Evolutionary conservation across 257 asterid species (phyloP).

Genomic region (Orobanche coerulescens): DNA sequence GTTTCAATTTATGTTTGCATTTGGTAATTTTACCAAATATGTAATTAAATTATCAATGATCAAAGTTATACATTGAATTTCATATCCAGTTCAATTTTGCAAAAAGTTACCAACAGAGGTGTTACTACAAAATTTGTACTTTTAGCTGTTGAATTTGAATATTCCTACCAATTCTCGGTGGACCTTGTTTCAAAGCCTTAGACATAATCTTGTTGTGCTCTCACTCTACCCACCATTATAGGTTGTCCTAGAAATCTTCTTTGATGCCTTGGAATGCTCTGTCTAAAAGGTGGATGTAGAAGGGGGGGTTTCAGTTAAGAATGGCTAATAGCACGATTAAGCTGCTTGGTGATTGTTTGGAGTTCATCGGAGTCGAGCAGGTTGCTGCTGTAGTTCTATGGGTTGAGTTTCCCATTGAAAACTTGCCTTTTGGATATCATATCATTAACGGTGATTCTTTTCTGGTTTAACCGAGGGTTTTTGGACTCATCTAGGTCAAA

Average conservation of each 20-base stretch:
- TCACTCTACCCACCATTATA: constrained; percentile 3
- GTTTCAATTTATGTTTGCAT: no score
- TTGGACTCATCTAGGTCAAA: no score
- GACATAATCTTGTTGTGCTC: constrained; percentile 23
- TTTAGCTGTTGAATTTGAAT: constrained; percentile 10
- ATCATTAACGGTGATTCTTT: no score
- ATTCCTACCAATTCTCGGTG: constrained; percentile 26
- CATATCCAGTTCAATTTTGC: no score
- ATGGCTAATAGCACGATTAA: constrained; percentile 46
- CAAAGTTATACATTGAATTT: no score
- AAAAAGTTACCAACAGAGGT: no score
- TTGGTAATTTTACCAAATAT: no score
- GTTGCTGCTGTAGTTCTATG: constrained; percentile 39
- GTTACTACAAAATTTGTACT: background rate
- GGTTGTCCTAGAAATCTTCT: constrained; percentile 30
- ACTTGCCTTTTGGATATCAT: no score
- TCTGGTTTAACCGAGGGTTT: no score
- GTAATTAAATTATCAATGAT: no score
- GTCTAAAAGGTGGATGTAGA: constrained; percentile 30
- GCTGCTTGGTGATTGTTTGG: constrained; percentile 44
- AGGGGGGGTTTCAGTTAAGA: constrained; percentile 36
- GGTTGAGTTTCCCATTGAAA: constrained; percentile 26
- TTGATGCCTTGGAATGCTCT: constrained; percentile 31
- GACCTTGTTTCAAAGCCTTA: constrained; percentile 33
- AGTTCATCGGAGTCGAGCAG: constrained; percentile 59